Evolutionary conservation across 257 asterid genomes (phyloP), one percentile per base, ranked within the genome.

Genomic region (Osmanthus fragrans): DNA sequence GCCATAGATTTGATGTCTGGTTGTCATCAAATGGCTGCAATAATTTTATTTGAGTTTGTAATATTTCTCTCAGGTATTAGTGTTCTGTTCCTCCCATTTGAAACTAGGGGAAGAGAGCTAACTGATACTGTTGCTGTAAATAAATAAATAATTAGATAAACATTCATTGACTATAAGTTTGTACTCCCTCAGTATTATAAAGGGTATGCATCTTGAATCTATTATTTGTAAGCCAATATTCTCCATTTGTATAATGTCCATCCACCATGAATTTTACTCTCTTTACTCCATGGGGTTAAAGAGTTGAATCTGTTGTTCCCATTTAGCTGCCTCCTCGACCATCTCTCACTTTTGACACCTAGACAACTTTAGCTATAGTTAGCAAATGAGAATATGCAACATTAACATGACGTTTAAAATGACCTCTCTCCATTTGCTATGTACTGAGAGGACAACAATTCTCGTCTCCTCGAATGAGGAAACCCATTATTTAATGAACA

Each of bases 21-120:
- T 64, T 94, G 97, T 86, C 97, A 90, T 76, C 90, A 85, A 84
- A 76, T 82, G 76, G 81, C 87, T 60, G 97, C 97, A 63, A 74
- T 88, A 19, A 4, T 81, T 82, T 80, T 92, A 16, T 91, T 90
- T 75, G 97, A 87, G 85, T 78, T 81, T 56, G 85, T 89, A 11
- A 29, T 89, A 71, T 0, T 92, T 85, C 72, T 90, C 3, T 60
- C 93, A 30, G 94, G 87, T 75, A 34, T 88, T 33, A 75, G 90
- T 66, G 91, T 92, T 77, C 64, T 85, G 16, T 80, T 92, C 78
- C 89, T 90, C 74, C 89, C 92, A 7, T 69, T 88, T 21, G 97
- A 92, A 84, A 92, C 97, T 45, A 81, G 85, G 82, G 94, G 91
- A 70, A 89, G 85, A 71, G 85, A 75, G 76, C 84, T 92, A 10